Conservation (phyloP, 192 early-diverging fungal species). For the Endogone sp. region DNA sequence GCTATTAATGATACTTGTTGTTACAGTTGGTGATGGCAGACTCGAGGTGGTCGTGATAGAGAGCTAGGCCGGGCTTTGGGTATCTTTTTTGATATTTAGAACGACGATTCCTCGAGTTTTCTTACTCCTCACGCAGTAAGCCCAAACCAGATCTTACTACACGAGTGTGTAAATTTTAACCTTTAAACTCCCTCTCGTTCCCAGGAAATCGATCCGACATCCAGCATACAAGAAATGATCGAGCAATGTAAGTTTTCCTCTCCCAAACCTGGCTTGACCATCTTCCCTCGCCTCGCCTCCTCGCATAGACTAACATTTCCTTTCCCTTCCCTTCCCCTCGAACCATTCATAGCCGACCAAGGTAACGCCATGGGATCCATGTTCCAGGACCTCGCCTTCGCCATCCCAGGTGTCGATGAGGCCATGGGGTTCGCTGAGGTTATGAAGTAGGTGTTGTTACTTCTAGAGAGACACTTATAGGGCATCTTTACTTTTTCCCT, state of each 20-base stretch:
- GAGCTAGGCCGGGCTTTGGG: no score
- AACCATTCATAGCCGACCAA: constrained; percentile 51
- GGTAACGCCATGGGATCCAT: constrained; percentile 77
- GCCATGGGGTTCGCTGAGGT: constrained; percentile 99
- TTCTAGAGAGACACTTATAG: constrained; percentile 1
- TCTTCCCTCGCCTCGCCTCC: no score
- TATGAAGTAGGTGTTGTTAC: constrained; percentile 91
- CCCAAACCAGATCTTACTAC: no score
- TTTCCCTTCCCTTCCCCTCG: no score
- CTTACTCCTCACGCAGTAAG: no score
- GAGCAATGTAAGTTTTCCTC: constrained; percentile 63
- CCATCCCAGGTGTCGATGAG: constrained; percentile 99
- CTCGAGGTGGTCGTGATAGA: background rate
- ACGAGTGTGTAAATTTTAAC: no score
- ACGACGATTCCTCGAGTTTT: no score
- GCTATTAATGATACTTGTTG: background rate
- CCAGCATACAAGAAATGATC: constrained; percentile 98
- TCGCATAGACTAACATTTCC: no score
- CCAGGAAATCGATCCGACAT: constrained; percentile 98
- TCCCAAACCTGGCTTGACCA: no score
- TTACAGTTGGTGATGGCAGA: background rate
- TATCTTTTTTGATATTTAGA: no score
- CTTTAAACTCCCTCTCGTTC: background rate
- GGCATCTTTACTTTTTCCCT: background rate
- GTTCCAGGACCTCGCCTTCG: constrained; percentile 98